phyloP scores from a whole-genome alignment of 2,329 filamentous ascomycete species.

The Thielaviopsis populi region DNA sequence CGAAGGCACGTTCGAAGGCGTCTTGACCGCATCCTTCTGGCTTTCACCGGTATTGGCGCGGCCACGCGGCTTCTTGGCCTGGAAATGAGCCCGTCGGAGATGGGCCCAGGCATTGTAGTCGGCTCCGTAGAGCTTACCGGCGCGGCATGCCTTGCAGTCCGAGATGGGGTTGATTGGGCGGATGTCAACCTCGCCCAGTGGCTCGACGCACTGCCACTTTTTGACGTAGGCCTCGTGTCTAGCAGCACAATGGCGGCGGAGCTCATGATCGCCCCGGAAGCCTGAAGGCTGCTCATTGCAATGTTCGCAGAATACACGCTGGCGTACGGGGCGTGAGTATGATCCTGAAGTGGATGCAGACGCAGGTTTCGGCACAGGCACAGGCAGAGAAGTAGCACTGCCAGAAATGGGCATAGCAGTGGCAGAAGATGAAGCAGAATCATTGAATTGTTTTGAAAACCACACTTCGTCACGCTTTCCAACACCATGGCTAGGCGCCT shows the following conservation, averaged over 20 bases:
- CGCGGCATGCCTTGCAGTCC: constrained; percentile 71
- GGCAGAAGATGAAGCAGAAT: not conserved
- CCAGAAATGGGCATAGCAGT: not conserved
- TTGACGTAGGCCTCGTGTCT: constrained; percentile 46
- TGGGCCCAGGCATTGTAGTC: constrained; percentile 95
- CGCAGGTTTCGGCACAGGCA: not conserved
- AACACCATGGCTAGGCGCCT: not conserved
- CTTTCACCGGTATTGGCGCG: constrained; percentile 23
- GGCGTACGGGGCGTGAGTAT: constrained; percentile 7
- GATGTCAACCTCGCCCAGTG: constrained; percentile 21
- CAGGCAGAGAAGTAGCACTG: not conserved
- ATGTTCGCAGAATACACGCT: constrained; percentile 45
- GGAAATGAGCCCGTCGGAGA: constrained; percentile 76
- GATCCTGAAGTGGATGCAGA: not conserved
- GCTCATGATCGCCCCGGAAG: constrained; percentile 76
- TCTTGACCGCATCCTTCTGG: constrained; percentile 3
- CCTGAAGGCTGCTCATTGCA: constrained; percentile 62
- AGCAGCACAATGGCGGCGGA: constrained; percentile 48
- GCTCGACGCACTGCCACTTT: constrained; percentile 45
- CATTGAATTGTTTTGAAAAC: not conserved
- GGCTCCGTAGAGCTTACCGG: constrained; percentile 66
- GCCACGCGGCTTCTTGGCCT: constrained; percentile 38
- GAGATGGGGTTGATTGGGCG: constrained; percentile 37
- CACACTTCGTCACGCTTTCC: not conserved
- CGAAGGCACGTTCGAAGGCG: constrained; percentile 8